These are phyloP conservation scores for Hypsizygus marmoreus DNA, from an alignment of 768 basidiomycete species.

Conservation along the genomic window DNA sequence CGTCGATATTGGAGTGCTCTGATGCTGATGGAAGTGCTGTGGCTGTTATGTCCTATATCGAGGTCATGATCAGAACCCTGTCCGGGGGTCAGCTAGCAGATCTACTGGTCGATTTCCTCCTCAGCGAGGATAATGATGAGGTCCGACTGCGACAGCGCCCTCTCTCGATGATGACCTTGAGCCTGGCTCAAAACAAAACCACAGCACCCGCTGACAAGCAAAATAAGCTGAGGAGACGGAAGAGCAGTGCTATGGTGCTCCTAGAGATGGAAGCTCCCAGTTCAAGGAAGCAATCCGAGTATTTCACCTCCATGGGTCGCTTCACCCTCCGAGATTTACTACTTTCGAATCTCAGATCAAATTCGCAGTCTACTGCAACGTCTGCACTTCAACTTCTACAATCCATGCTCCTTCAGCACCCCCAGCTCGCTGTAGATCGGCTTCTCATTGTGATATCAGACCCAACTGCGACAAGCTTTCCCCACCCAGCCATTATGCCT, in stretches of 20 bases:
- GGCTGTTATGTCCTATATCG: conserved; percentile 94
- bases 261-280: conserved; percentile 82
- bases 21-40: conserved; percentile 93
- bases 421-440: conserved; percentile 62
- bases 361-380: conserved; percentile 62
- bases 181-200: conserved; percentile 35
- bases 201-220: conserved; percentile 35
- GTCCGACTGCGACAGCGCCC: conserved; percentile 42
- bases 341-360: conserved; percentile 73
- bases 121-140: conserved; percentile 84
- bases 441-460: conserved; percentile 74
- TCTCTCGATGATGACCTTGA: conserved; percentile 48
- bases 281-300: conserved; percentile 69
- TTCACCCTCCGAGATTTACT: conserved; percentile 93
- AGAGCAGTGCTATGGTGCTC: conserved; percentile 91
- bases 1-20: conserved; percentile 91
- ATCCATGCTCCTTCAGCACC: conserved; percentile 71
- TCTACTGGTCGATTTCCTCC: conserved; percentile 74
- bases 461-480: conserved; percentile 73
- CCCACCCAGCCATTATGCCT: conserved; percentile 51
- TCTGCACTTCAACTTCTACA: conserved; percentile 82
- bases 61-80: conserved; percentile 81
- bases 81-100: conserved; percentile 67
- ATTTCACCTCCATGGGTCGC: conserved; percentile 84
- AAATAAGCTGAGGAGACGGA: conserved; percentile 57